These are phyloP conservation scores for Juglanconis juglandina DNA, from an alignment of 2,329 filamentous ascomycete genomes.

Conservation along the genomic window DNA sequence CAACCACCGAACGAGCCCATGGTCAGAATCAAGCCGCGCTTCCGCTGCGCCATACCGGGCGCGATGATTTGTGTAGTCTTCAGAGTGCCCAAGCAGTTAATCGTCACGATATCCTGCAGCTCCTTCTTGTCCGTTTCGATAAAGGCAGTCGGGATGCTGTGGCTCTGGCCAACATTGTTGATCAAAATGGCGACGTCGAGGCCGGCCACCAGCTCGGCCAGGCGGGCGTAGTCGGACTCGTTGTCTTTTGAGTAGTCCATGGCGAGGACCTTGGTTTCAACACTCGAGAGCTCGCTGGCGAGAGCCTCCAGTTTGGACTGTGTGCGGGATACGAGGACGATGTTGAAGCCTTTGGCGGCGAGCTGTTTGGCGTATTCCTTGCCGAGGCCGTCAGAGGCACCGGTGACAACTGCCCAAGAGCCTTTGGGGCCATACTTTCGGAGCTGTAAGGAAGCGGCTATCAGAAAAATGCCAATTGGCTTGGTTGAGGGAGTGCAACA, in stretches of 20 bases:
- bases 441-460: constrained; percentile 53
- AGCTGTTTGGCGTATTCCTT: constrained; percentile 94
- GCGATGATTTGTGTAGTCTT: constrained; percentile 82
- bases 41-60: constrained; percentile 79
- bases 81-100: constrained; percentile 91
- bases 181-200: constrained; percentile 84
- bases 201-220: constrained; percentile 65
- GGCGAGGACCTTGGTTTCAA: constrained; percentile 73
- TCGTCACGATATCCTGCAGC: constrained; percentile 84
- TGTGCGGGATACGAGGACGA: constrained; percentile 94
- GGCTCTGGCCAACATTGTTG: constrained; percentile 96
- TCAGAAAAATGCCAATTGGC: background rate
- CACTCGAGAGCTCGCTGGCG: constrained; percentile 64
- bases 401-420: constrained; percentile 91
- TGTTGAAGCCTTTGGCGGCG: constrained; percentile 87
- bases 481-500: constrained; percentile 23
- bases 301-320: constrained; percentile 81
- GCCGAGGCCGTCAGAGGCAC: constrained; percentile 92
- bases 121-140: constrained; percentile 74
- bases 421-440: constrained; percentile 87
- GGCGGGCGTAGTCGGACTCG: constrained; percentile 72
- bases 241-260: constrained; percentile 89
- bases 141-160: constrained; percentile 90
- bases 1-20: constrained; percentile 97
- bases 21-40: constrained; percentile 84